Base-by-base conservation (phyloP, 192 early-diverging fungal species). In the Gamsiella multidivaricata region DNA sequence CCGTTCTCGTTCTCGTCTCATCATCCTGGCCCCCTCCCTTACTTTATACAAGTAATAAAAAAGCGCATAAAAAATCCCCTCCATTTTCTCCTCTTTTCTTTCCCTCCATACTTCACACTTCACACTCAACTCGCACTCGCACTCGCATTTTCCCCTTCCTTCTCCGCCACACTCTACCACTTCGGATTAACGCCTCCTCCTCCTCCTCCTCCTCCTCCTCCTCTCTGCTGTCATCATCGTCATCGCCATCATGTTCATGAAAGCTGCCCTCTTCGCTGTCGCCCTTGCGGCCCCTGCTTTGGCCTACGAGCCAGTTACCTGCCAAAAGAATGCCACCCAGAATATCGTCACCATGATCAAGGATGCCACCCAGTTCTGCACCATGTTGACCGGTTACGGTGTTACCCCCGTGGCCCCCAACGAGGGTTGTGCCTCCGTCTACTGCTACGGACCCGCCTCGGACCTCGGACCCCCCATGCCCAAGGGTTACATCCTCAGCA, bases 401-500 rank as follows among this genome's bases (percentile, higher is more conserved):
- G 62, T 73, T 31, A 32, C 57, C 22, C 62, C 70, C 25, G 70
- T 65, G 3, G 70, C 61, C 29, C 61, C 61, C 34, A 73, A 65
- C 49, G 70, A 73, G 39, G 70, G 62, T 20, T 73, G 70, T 26
- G 70, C 54, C 26, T 64, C 61, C 25, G 70, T 65, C 54, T 65
- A 65, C 55, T 73, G 70, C 23, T 60, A 73, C 12, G 70, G 70
- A 5, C 36, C 61, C 5, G 11, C 52, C 8, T 58, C 70, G 3
- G 42, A 57, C 3, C 14, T 49, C 1, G 62, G 70, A n/a, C 70
- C 54, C 25, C 59, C 54, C 4, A 73, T 65, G 61, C 70, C 61
- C 15, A 29, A 54, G 25, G 54, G 54, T 0, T 73, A 73, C 42
- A 70, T 70, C 34, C 52, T 70, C 7, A 55, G 51, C 32, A 50